phyloP scores from a whole-genome alignment of 257 asterid species.

The Prunella vulgaris region DNA sequence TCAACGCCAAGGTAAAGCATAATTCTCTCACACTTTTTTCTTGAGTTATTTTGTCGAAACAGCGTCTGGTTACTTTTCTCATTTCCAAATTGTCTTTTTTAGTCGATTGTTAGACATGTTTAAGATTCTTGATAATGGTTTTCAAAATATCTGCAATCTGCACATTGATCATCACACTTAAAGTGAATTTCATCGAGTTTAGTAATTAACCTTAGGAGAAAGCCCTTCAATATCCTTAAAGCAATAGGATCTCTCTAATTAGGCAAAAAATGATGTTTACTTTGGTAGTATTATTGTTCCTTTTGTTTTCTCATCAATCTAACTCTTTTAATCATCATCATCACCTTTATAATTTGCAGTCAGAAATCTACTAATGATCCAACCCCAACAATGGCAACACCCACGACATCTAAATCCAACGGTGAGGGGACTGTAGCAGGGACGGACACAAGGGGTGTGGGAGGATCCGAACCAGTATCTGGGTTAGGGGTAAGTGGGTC shows the following conservation, averaged over 20 bases:
- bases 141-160: too few relatives aligned
- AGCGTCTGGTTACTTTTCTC: neutral
- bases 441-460: constrained; percentile 7
- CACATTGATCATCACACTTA: neutral
- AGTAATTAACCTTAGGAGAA: too few relatives aligned
- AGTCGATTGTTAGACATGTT: too few relatives aligned
- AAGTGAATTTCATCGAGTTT: neutral
- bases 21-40: neutral
- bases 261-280: neutral
- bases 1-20: constrained; percentile 52
- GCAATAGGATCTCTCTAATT: neutral
- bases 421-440: constrained; percentile 14
- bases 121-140: neutral
- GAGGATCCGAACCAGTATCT: constrained; percentile 6
- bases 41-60: neutral
- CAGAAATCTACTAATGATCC: constrained; percentile 67
- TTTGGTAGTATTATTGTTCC: neutral
- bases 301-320: neutral
- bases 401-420: constrained; percentile 11
- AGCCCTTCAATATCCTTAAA: neutral
- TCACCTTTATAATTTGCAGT: constrained; percentile 31
- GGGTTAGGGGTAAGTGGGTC: constrained; percentile 24
- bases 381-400: constrained; percentile 30
- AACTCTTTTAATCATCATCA: neutral
- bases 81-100: neutral